Evolutionary conservation across 768 basidiomycete species (phyloP).

Genomic region (Trametes cinnabarina): DNA sequence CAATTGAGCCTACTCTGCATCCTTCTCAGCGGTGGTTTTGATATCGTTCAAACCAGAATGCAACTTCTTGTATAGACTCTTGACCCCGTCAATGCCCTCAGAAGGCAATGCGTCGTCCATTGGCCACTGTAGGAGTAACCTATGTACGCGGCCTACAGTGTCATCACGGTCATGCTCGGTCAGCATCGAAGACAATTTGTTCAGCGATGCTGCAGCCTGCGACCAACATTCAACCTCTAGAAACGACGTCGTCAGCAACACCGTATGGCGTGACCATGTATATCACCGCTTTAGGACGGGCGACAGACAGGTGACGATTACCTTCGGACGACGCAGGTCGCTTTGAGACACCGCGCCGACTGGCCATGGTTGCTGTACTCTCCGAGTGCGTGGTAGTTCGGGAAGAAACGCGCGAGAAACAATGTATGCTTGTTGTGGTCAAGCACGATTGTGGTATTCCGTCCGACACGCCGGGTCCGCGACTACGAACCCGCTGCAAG

Average conservation of each 20-base stretch:
- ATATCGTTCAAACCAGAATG: conserved; percentile 62
- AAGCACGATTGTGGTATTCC: conserved; percentile 14
- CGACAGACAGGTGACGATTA: conserved; percentile 31
- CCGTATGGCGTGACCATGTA: conserved; percentile 1
- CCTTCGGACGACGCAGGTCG: conserved; percentile 80
- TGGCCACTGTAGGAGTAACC: conserved; percentile 69
- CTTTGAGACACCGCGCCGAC: conserved; percentile 56
- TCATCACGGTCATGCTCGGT: conserved; percentile 49
- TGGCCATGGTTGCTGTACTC: conserved; percentile 47
- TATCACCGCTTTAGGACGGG: neutral
- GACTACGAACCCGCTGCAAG: conserved; percentile 13
- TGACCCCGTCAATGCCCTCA: conserved; percentile 66
- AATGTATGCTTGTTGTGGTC: conserved; percentile 5
- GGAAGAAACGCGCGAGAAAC: neutral
- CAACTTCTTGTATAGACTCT: conserved; percentile 61
- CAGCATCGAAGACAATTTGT: conserved; percentile 52
- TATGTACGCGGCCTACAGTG: conserved; percentile 70
- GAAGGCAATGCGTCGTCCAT: conserved; percentile 64
- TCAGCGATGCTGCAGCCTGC: conserved; percentile 60
- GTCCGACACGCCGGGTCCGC: conserved; percentile 21
- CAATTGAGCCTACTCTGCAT: conserved; percentile 52
- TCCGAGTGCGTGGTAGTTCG: conserved; percentile 5
- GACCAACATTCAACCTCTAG: conserved; percentile 78
- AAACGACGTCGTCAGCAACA: conserved; percentile 20
- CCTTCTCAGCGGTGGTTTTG: conserved; percentile 53